phyloP scores from a whole-genome alignment of 2,329 filamentous ascomycete genomes.

The Exophiala lecanii-corni region DNA sequence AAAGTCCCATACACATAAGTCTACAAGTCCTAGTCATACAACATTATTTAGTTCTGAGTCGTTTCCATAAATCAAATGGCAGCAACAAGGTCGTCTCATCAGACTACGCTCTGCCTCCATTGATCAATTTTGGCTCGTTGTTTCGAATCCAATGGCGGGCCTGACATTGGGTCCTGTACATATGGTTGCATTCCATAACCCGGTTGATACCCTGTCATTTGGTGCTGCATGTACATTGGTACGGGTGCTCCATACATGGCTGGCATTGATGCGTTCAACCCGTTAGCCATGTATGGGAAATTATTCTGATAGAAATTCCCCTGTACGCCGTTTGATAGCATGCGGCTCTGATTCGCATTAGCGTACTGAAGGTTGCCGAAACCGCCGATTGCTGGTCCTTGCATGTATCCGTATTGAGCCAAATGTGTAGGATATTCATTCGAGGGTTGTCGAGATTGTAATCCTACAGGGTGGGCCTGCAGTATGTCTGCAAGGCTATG shows the following conservation, averaged over 20 bases:
- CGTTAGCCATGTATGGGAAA: conserved; percentile 12
- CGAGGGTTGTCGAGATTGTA: conserved; percentile 14
- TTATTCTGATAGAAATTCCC: conserved; percentile 13
- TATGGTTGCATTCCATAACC: conserved; percentile 16
- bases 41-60: no score
- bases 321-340: conserved; percentile 6
- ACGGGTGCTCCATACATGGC: conserved; percentile 14
- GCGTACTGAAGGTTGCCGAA: conserved; percentile 4
- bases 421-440: conserved; percentile 11
- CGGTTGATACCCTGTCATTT: conserved; percentile 9
- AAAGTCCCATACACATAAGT: no score
- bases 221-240: conserved; percentile 22
- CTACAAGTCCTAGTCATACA: no score
- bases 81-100: conserved; percentile 11
- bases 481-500: conserved; percentile 49
- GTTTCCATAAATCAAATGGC: no score
- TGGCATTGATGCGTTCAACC: conserved; percentile 2
- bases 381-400: conserved; percentile 1
- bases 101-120: conserved; percentile 43
- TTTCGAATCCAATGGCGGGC: conserved; percentile 42
- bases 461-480: conserved; percentile 47
- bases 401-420: not conserved
- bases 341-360: conserved; percentile 13
- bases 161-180: conserved; percentile 27
- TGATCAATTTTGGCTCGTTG: conserved; percentile 56